phyloP scores from a whole-genome alignment of 257 asterid genomes.

The Ophiorrhiza pumila region DNA sequence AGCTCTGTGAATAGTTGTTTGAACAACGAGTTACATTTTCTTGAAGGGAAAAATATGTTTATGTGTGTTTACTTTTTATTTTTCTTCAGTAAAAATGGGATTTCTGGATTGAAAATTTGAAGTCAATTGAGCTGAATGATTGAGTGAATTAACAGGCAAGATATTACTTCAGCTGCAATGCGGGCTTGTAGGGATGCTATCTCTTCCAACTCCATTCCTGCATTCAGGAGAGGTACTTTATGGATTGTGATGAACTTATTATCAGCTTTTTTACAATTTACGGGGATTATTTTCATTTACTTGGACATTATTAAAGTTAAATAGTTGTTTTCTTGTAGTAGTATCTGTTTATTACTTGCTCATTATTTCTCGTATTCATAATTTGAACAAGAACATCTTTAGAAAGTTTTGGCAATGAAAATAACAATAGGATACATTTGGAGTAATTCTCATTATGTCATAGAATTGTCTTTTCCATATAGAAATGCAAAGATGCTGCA shows the following conservation, averaged over 20 bases:
- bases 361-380: background rate
- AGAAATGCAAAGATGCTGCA: background rate
- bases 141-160: constrained; percentile 48
- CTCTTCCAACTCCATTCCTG: constrained; percentile 89
- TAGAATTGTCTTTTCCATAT: background rate
- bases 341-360: background rate
- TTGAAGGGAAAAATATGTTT: background rate
- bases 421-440: no score
- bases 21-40: no score
- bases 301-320: background rate
- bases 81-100: background rate
- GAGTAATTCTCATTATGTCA: background rate
- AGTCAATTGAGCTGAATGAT: background rate
- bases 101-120: constrained; percentile 2
- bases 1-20: no score
- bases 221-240: constrained; percentile 71
- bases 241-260: background rate
- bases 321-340: background rate
- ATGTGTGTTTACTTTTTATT: background rate
- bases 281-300: background rate
- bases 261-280: background rate
- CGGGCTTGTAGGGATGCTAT: constrained; percentile 90
- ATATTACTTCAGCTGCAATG: constrained; percentile 88
- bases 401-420: background rate
- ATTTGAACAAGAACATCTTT: background rate